Percentiles rank a stretch among this genome's conserved stretches.
Conservation (phyloP, 306 rosid genomes). For the Quercus parvula region DNA sequence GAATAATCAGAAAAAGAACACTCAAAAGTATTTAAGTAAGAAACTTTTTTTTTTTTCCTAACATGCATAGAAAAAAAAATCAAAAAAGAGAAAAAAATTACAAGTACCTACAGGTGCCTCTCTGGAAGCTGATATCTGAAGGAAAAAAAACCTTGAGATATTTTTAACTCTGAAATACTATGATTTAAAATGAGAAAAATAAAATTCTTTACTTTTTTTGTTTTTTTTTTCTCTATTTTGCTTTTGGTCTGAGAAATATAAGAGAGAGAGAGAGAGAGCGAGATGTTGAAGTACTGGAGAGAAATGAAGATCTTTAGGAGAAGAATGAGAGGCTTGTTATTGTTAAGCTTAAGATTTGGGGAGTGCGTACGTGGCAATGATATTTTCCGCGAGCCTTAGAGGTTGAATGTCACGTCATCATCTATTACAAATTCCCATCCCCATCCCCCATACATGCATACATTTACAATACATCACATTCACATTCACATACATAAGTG, state of each 20-base stretch:
- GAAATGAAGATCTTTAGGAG: constrained; percentile 58
- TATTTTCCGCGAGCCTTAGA: constrained; percentile 64
- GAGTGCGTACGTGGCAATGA: constrained; percentile 71
- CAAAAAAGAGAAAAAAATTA: neutral
- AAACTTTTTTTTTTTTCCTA: neutral
- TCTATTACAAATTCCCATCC: neutral
- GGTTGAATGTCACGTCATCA: constrained; percentile 32
- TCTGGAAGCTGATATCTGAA: constrained; percentile 6
- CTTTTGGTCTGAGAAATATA: constrained; percentile 2
- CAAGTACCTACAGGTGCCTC: constrained; percentile 19
- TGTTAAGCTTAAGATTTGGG: constrained; percentile 28
- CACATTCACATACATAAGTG: neutral
- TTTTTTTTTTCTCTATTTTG: neutral
- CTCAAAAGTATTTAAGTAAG: neutral
- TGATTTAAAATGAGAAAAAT: neutral
- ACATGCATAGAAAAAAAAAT: neutral
- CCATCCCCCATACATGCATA: constrained; percentile 5
- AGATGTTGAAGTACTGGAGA: neutral
- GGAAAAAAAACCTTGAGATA: neutral
- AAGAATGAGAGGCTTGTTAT: constrained; percentile 26
- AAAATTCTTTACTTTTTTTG: neutral
- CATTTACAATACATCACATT: neutral
- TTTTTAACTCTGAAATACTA: constrained; percentile 8
- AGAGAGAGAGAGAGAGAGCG: neutral
- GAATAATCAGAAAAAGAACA: neutral